A percentile compares a stretch with the other conserved stretches of the same genome.
Evolutionary conservation across 2,329 filamentous ascomycete genomes (phyloP).

Genomic region (Colletotrichum australisinense): DNA sequence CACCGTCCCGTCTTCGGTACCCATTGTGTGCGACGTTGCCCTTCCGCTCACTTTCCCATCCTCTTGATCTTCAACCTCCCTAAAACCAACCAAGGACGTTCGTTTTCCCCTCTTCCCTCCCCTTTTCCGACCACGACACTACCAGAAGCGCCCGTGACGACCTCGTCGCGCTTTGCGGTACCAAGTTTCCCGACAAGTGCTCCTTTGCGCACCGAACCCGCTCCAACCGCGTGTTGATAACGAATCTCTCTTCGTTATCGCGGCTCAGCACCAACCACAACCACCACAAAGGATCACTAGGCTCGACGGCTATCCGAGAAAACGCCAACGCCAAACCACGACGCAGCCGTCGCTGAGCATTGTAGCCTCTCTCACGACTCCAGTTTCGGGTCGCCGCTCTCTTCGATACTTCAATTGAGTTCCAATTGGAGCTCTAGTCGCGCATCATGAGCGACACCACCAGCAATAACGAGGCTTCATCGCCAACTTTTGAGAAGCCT

Average conservation of each 20-base stretch:
- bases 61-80: slow-evolving; percentile 34
- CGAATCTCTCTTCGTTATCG: slow-evolving; percentile 2
- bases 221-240: not conserved
- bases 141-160: slow-evolving; percentile 21
- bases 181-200: not conserved
- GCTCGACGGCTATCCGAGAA: not conserved
- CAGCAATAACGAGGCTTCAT: slow-evolving; percentile 18
- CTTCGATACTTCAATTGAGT: slow-evolving; percentile 17
- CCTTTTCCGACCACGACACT: slow-evolving; percentile 18
- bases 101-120: slow-evolving; percentile 10
- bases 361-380: slow-evolving; percentile 15
- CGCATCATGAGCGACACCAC: slow-evolving; percentile 34
- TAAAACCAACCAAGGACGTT: slow-evolving; percentile 27
- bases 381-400: slow-evolving; percentile 6
- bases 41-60: slow-evolving; percentile 15
- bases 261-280: not conserved
- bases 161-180: slow-evolving; percentile 19
- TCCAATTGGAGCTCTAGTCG: slow-evolving; percentile 21
- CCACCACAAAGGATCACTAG: not conserved
- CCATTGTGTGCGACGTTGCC: slow-evolving; percentile 31
- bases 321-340: not conserved
- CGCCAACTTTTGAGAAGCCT: slow-evolving; percentile 24
- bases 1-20: slow-evolving; percentile 14
- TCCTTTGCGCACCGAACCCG: not conserved
- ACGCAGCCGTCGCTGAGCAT: slow-evolving; percentile 7